Base-by-base conservation (phyloP, 2,329 filamentous ascomycete genomes). In the Colletotrichum endophyticum region DNA sequence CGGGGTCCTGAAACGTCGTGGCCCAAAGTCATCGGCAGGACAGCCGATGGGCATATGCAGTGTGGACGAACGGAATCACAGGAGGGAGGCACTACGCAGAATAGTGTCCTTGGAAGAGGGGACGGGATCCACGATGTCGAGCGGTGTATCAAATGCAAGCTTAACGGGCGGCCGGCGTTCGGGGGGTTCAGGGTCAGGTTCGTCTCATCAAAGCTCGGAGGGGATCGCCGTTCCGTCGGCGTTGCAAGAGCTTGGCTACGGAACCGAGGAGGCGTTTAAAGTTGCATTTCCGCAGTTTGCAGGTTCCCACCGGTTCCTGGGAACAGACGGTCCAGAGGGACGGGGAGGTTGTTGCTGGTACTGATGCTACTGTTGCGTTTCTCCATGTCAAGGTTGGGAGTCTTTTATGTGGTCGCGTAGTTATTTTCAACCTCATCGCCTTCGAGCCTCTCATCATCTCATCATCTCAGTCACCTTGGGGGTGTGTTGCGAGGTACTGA, bases 231-330 rank as follows among this genome's bases (percentile, higher is more conserved):
- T 30, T 27, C 73, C 70, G 70, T 76, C 70, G 73, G 69, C 64
- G 64, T 68, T 67, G 70, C 32, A 22, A 61, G 44, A 27, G 25
- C 32, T 28, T 30, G 28, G 27, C 16, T 49, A 73, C 64, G 66
- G 73, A 73, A 73, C 70, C 73, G 73, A 69, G 57, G 28, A 66
- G 57, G 15, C 36, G 73, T 73, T 69, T 76, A 69, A 25, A 69
- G 63, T 76, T 76, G 64, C 27, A 59, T 22, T 49, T 61, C 73
- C 39, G 36, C 53, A 16, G n/a, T 61, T 59, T 39, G 39, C 44
- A 49, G n/a, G 64, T 56, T 39, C 64, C 64, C 64, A 56, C 64
- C 64, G 19, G 64, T 34, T 56, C 39, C 27, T 39, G 22, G 13
- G 44, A 67, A 30, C 39, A 39, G 64, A 30, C 32, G 30, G 12